Evolutionary conservation across 192 early-diverging fungal genomes (phyloP), one percentile per base, ranked within the genome.

Genomic region (Entomortierella lignicola): DNA sequence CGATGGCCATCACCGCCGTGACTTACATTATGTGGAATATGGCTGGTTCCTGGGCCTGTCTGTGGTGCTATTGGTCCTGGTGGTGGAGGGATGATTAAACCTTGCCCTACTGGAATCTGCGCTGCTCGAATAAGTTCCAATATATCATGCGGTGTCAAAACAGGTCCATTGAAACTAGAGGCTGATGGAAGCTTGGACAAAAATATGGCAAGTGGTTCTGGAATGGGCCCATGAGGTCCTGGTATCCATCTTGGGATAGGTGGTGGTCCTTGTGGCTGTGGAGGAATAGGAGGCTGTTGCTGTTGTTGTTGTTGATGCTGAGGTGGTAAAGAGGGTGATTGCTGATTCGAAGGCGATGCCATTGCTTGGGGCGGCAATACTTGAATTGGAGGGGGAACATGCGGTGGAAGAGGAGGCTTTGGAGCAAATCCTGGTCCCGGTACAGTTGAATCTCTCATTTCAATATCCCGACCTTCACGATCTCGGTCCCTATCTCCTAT

Each of bases 171-270:
- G 42, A 84, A 87, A 20, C 58, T 62, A 12, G 71, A 39, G 17
- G 86, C 54, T 17, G 81, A 81, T 26, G 86, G 86, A 12, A 87
- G 59, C 6, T 81, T 82, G 10, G 82, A 73, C 1, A 87, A 59
- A 55, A 87, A 85, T 39, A 77, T 84, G 1, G 82, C 81, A 15
- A 87, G 50, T 20, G 81, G 77, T 39, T 84, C 84, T 30, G 86
- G 86, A 42, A 87, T 73, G 32, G 72, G 39, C 30, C 72, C 70
- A 55, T 80, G 77, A 1, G 82, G 68, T 34, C 77, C 71, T 3
- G 61, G 44, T 0, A 62, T 74, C 82, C 82, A 83, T 63, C 66
- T 73, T 29, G 66, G 64, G 12, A 77, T 44, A 39, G 55, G 20
- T 20, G 53, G 44, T 18, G 71, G 68, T 42, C 17, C 32, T 60